A percentile compares a stretch with the other conserved stretches of the same genome.
phyloP scores from a whole-genome alignment of 768 basidiomycete species.

The Multifurca ochricompacta region DNA sequence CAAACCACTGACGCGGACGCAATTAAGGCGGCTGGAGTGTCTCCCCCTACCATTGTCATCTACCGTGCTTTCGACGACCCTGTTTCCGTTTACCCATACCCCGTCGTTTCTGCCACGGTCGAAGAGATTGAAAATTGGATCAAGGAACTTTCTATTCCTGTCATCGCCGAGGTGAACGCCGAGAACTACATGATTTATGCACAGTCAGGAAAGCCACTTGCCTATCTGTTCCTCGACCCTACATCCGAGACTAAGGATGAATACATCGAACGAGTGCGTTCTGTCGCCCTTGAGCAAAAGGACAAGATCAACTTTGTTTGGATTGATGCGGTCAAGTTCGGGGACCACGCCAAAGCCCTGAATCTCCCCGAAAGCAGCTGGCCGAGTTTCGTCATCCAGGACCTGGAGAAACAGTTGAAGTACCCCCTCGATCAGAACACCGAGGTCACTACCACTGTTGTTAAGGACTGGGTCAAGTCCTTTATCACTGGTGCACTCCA shows the following conservation, averaged over 20 bases:
- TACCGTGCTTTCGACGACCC: constrained; percentile 93
- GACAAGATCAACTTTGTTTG: constrained; percentile 93
- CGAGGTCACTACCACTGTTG: constrained; percentile 47
- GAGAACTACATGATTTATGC: constrained; percentile 92
- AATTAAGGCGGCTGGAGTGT: constrained; percentile 63
- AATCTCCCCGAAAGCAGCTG: constrained; percentile 81
- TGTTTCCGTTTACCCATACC: constrained; percentile 56
- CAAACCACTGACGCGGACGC: constrained; percentile 63
- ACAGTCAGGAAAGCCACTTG: constrained; percentile 73
- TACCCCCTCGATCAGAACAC: constrained; percentile 74
- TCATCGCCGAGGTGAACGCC: constrained; percentile 86
- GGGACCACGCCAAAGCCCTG: constrained; percentile 91
- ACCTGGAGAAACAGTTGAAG: constrained; percentile 76
- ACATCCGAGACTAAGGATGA: constrained; percentile 53
- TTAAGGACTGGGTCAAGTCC: constrained; percentile 52
- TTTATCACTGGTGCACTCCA: constrained; percentile 67
- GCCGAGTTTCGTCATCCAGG: constrained; percentile 93
- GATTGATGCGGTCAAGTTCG: constrained; percentile 94
- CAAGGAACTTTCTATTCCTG: constrained; percentile 73
- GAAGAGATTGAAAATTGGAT: constrained; percentile 72
- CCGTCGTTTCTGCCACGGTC: constrained; percentile 43
- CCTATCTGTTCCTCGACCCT: constrained; percentile 92
- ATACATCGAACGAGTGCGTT: constrained; percentile 58
- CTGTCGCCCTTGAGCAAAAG: constrained; percentile 76
- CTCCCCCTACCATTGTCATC: constrained; percentile 78